Evolutionary conservation across 192 early-diverging fungal genomes (phyloP), one percentile per base, ranked within the genome.

Genomic region (Rhizophlyctis rosea): DNA sequence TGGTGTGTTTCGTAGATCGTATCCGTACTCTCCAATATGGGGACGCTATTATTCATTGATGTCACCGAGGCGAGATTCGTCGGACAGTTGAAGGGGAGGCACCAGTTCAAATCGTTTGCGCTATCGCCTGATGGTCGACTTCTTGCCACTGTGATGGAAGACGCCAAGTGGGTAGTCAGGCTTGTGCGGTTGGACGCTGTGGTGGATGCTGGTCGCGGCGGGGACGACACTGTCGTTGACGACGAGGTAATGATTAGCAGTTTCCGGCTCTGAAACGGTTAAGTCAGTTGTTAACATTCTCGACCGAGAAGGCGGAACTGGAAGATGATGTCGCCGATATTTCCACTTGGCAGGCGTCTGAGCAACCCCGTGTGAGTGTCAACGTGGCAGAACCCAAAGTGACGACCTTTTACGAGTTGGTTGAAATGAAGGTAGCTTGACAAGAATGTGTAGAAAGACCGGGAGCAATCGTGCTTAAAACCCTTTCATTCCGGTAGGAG

Each of bases 41-140:
- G 80, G 11, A 65, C 72, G 23, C 30, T 81, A 13, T 50, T 81
- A 3, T 73, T 81, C 32, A 32, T 81, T n/a, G 69, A 81, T 35
- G 66, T 61, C 18, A 50, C 65, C 7, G 55, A 72, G 28, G 80
- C 71, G 1, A 69, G 67, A 39, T 67, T 76, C 30, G 50, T 79
- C 21, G 72, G 74, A 16, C 69, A 73, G 49, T 36, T 78, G 16
- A 55, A 65, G 44, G 74, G 65, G 9, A 54, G 58, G 33, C 70
- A 70, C 57, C 57, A 76, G 73, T 76, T 79, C 49, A 36, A 59
- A 21, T 70, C 62, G 21, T 82, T 78, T 59, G 7, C 72, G 9
- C 2, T 68, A 13, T 79, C 76, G 2, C 76, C 70, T 11, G 76
- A 82, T 44, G 80, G 80, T 14, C 48, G 60, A 25, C 34, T 71